Conservation (phyloP, 345 rosid genomes). For the Cardamine occulta region DNA sequence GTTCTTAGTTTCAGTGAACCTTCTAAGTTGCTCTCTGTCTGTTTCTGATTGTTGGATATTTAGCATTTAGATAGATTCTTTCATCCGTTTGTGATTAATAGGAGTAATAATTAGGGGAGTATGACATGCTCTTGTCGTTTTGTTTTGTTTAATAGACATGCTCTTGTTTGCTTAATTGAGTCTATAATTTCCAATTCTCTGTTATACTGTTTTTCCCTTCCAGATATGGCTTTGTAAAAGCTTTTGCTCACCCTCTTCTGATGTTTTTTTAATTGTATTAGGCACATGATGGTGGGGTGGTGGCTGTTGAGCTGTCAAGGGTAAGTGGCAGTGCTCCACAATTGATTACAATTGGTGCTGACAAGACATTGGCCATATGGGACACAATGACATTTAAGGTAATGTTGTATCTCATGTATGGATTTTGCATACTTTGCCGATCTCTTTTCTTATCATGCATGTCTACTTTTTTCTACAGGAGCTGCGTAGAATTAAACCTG, state of each 20-base stretch:
- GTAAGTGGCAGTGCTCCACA: constrained; percentile 97
- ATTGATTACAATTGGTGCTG: constrained; percentile 95
- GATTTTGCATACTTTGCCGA: constrained; percentile 15
- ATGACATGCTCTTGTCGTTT: constrained; percentile 13
- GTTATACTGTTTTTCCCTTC: constrained; percentile 19
- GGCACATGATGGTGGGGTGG: constrained; percentile 99
- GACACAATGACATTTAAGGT: constrained; percentile 98
- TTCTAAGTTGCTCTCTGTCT: constrained; percentile 18
- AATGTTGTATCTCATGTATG: constrained; percentile 29
- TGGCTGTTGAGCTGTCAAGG: constrained; percentile 94
- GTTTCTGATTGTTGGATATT: constrained; percentile 17
- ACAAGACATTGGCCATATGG: constrained; percentile 98
- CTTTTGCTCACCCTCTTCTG: constrained; percentile 23
- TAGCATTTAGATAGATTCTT: background rate
- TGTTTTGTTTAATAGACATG: background rate
- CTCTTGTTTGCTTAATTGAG: constrained; percentile 15
- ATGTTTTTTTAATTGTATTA: constrained; percentile 40
- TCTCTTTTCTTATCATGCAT: constrained; percentile 22
- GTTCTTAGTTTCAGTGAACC: constrained; percentile 23
- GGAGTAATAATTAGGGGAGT: constrained; percentile 16
- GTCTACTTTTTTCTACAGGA: constrained; percentile 58
- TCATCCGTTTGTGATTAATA: background rate
- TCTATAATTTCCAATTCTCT: constrained; percentile 8
- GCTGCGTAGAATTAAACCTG: constrained; percentile 95
- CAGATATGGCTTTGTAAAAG: constrained; percentile 25